Conservation (phyloP, 345 rosid genomes). For the Lepidium aucheri region DNA sequence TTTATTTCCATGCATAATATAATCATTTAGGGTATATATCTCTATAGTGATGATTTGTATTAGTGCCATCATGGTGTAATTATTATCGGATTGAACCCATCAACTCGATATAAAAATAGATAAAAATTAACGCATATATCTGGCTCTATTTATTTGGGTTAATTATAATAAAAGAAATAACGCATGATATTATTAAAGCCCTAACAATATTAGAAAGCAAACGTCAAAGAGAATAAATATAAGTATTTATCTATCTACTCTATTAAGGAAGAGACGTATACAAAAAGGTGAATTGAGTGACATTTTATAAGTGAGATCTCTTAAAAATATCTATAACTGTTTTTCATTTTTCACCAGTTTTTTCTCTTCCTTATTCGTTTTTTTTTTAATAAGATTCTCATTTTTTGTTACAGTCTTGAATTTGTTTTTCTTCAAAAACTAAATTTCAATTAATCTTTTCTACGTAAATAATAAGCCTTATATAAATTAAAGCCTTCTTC, state of each 20-base stretch:
- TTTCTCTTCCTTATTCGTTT: too few species aligned
- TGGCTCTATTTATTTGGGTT: too few species aligned
- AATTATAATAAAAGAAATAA: not conserved
- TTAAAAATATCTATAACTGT: not conserved
- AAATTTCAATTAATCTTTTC: not conserved
- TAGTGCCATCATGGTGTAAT: too few species aligned
- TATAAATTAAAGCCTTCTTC: not conserved
- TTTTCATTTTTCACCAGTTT: not conserved
- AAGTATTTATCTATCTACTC: not conserved
- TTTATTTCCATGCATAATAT: too few species aligned
- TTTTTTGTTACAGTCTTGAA: conserved; percentile 6
- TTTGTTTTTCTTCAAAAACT: conserved; percentile 1
- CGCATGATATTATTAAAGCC: not conserved
- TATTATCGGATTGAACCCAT: too few species aligned
- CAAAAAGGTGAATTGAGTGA: not conserved
- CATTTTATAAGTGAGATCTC: not conserved
- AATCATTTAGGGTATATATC: too few species aligned
- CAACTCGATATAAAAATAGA: too few species aligned
- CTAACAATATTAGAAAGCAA: not conserved
- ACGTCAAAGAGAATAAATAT: not conserved
- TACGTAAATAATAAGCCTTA: not conserved
- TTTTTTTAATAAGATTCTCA: conserved; percentile 15
- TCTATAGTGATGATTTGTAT: too few species aligned
- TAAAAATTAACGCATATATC: too few species aligned
- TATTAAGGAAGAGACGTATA: conserved; percentile 4